phyloP scores from a whole-genome alignment of 139 green algal genomes.

The Tetraselmis striata region DNA sequence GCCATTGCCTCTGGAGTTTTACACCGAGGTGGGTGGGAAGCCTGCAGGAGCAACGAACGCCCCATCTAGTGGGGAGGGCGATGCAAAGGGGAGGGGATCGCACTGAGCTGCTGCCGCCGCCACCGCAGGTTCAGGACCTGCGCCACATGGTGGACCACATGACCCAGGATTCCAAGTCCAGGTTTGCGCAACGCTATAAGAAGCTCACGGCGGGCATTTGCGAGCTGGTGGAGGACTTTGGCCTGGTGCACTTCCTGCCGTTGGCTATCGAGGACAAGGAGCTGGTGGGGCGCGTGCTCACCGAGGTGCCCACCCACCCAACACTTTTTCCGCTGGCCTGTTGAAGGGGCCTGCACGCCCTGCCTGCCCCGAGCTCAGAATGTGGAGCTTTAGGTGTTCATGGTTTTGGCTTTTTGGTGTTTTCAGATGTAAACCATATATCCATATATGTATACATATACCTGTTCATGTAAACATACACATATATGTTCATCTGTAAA shows the following conservation, averaged over 20 bases:
- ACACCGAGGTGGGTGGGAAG: slow-evolving; percentile 67
- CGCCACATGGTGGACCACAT: slow-evolving; percentile 52
- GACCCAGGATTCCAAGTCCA: background rate
- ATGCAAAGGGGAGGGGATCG: background rate
- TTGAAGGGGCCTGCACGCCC: no score
- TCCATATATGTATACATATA: no score
- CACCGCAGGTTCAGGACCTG: slow-evolving; percentile 68
- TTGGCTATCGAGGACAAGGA: slow-evolving; percentile 66
- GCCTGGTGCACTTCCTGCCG: slow-evolving; percentile 76
- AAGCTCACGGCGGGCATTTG: slow-evolving; percentile 66
- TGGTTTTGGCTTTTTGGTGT: no score
- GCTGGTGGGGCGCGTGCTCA: background rate
- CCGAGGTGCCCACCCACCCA: background rate
- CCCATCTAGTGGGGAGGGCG: no score
- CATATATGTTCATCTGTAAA: no score
- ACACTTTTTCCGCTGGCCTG: no score
- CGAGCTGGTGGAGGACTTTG: slow-evolving; percentile 85
- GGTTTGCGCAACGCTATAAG: slow-evolving; percentile 22
- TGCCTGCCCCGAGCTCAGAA: no score
- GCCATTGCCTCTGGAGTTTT: slow-evolving; percentile 75
- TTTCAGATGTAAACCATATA: no score
- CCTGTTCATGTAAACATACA: no score
- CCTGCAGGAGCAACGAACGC: no score
- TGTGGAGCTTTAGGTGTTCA: no score
- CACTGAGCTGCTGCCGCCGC: background rate